phyloP scores from a whole-genome alignment of 176 grass and related monocot genomes.

The Hordeum vulgare region DNA sequence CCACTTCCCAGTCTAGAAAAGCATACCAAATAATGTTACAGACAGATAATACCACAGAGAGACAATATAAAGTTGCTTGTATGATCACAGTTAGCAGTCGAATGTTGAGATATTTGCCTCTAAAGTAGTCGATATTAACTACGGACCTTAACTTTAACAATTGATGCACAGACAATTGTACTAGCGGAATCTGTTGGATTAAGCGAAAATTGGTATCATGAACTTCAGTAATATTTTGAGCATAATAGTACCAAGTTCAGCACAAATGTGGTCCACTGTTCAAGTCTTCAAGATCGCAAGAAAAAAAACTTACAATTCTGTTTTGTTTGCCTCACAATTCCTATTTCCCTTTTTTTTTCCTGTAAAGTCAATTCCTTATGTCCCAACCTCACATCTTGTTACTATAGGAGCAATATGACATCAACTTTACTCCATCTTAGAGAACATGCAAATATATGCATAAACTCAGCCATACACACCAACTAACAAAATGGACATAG shows the following conservation, averaged over 20 bases:
- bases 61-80: slow-evolving; percentile 5
- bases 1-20: slow-evolving; percentile 83
- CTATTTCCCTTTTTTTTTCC: not conserved
- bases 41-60: not conserved
- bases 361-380: not conserved
- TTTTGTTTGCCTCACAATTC: not conserved
- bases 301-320: not conserved
- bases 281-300: not conserved
- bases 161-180: not conserved
- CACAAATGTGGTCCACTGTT: not conserved
- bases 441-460: not conserved
- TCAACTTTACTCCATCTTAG: not conserved
- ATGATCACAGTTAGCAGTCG: not conserved
- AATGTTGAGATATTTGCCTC: not conserved
- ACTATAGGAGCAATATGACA: not conserved
- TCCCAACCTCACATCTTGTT: not conserved
- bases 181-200: not conserved
- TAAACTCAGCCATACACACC: not conserved
- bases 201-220: not conserved
- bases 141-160: not conserved
- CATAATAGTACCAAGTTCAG: not conserved
- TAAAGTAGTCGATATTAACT: not conserved
- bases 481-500: not conserved
- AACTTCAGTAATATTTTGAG: not conserved
- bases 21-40: slow-evolving; percentile 9